A percentile compares a stretch with the other conserved stretches of the same genome.
Evolutionary conservation across 2,329 filamentous ascomycete species (phyloP).

Genomic region (Talaromyces sp.): DNA sequence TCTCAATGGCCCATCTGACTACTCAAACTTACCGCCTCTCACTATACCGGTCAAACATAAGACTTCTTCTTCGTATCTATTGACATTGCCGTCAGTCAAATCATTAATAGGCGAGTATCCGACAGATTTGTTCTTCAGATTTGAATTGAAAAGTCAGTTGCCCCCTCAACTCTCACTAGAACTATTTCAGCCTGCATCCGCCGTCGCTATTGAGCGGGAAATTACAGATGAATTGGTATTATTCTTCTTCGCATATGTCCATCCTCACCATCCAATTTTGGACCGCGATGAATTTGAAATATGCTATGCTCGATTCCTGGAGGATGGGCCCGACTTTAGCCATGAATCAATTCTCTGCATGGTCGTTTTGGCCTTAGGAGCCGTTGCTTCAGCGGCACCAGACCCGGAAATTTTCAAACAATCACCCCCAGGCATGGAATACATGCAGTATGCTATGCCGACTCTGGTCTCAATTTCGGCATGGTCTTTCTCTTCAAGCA

Average conservation of each 20-base stretch:
- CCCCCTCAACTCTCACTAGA: constrained; percentile 22
- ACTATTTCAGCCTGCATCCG: neutral
- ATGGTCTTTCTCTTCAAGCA: constrained; percentile 8
- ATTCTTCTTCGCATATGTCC: constrained; percentile 4
- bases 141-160: constrained; percentile 26
- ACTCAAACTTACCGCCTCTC: constrained; percentile 9
- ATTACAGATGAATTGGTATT: constrained; percentile 5
- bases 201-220: constrained; percentile 18
- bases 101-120: constrained; percentile 10
- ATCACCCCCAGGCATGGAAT: constrained; percentile 30
- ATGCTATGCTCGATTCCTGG: constrained; percentile 25
- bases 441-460: constrained; percentile 31
- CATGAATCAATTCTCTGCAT: constrained; percentile 31
- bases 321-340: constrained; percentile 22
- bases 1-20: neutral
- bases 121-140: constrained; percentile 12
- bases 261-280: constrained; percentile 7
- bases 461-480: constrained; percentile 24
- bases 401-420: constrained; percentile 19
- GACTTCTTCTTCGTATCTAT: constrained; percentile 11
- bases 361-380: constrained; percentile 31
- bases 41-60: constrained; percentile 13
- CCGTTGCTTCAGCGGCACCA: constrained; percentile 22
- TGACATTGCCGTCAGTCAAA: constrained; percentile 7
- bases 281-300: constrained; percentile 17